phyloP scores from a whole-genome alignment of 148 eudicot species.

The Cornus suecica region DNA sequence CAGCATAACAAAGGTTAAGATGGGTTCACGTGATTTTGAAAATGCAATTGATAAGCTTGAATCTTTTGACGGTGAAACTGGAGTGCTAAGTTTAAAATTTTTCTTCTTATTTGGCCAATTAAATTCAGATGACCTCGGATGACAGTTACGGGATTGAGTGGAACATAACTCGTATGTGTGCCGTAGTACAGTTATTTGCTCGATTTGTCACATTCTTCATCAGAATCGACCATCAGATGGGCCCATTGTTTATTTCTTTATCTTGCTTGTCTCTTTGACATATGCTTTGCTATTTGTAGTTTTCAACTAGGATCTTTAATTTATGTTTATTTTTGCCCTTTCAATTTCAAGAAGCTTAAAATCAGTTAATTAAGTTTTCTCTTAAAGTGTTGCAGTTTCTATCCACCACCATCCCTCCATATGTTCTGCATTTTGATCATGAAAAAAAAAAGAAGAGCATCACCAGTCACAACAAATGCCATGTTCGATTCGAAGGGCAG shows the following conservation, averaged over 20 bases:
- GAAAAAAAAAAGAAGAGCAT: neutral
- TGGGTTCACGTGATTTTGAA: neutral
- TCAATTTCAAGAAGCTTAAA: too few species aligned
- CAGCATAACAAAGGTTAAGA: neutral
- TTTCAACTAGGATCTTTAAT: too few species aligned
- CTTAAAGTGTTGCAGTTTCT: neutral
- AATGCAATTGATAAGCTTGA: neutral
- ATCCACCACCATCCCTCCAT: neutral
- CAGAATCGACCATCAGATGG: neutral
- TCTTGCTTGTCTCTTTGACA: too few species aligned
- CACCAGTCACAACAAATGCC: too few species aligned
- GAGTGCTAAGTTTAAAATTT: neutral
- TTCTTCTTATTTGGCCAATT: too few species aligned
- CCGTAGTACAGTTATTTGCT: neutral
- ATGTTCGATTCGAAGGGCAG: neutral
- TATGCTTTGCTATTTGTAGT: too few species aligned
- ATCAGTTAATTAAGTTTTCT: neutral
- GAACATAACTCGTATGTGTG: neutral
- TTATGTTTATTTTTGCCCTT: too few species aligned
- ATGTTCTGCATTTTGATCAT: neutral
- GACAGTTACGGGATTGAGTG: neutral
- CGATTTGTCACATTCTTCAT: neutral
- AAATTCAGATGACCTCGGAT: neutral
- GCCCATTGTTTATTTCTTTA: neutral
- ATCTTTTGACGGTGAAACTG: neutral